A percentile compares a stretch with the other conserved stretches of the same genome.
Conservation (phyloP, 306 rosid species). For the Acacia crassicarpa region DNA sequence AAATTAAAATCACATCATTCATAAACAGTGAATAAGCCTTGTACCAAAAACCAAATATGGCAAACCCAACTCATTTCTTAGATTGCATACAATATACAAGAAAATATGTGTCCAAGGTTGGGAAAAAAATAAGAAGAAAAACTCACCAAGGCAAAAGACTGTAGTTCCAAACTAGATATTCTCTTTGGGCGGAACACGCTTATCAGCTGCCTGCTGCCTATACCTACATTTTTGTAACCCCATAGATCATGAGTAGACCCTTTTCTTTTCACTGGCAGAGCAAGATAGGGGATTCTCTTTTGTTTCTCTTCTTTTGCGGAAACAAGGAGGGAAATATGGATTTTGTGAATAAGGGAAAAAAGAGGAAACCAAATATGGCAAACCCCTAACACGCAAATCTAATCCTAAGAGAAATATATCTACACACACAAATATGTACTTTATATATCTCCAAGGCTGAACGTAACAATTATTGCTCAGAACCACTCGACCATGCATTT, state of each 20-base stretch:
- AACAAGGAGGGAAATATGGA: not conserved
- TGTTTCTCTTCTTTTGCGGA: not conserved
- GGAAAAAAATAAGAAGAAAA: too few relatives aligned
- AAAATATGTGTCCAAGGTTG: too few relatives aligned
- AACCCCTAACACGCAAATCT: not conserved
- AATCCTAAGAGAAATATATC: not conserved
- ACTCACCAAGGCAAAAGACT: too few relatives aligned
- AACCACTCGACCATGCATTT: slow-evolving; percentile 80
- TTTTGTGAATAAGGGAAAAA: not conserved
- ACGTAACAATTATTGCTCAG: slow-evolving; percentile 24
- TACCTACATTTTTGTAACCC: too few relatives aligned
- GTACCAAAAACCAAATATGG: too few relatives aligned
- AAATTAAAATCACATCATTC: too few relatives aligned
- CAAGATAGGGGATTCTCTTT: not conserved
- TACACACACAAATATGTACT: not conserved
- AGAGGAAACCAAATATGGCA: not conserved
- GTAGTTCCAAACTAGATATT: too few relatives aligned
- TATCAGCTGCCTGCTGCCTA: too few relatives aligned
- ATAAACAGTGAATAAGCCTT: too few relatives aligned
- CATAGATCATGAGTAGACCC: not conserved
- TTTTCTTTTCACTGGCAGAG: not conserved
- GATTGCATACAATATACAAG: too few relatives aligned
- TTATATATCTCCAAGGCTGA: not conserved
- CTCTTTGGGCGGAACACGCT: too few relatives aligned
- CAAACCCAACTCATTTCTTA: too few relatives aligned